A percentile compares a stretch with the other conserved stretches of the same genome.
Evolutionary conservation across 352 stramenopile species (phyloP).

Genomic region (Pythium diclinum): DNA sequence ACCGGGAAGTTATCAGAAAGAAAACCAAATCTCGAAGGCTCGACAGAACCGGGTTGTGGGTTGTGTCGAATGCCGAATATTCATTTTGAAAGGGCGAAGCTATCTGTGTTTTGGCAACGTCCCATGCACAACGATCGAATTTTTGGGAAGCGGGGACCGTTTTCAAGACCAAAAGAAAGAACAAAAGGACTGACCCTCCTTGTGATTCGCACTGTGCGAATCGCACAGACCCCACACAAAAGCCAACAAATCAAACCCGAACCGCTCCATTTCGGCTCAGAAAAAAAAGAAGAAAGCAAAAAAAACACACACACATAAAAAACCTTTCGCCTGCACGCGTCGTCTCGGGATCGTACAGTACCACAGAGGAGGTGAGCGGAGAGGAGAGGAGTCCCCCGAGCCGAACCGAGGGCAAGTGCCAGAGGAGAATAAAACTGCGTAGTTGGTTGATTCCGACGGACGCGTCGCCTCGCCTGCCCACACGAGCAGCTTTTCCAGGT

Average conservation of each 20-base stretch:
- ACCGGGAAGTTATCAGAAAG: slow-evolving; percentile 6
- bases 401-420: not conserved
- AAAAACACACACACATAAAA: slow-evolving; percentile 3
- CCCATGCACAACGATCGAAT: slow-evolving; percentile 1
- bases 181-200: slow-evolving; percentile 13
- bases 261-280: not conserved
- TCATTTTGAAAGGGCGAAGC: slow-evolving; percentile 3
- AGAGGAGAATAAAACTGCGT: slow-evolving; percentile 3
- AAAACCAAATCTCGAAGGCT: not conserved
- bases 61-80: not conserved
- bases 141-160: slow-evolving; percentile 16
- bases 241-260: too few relatives aligned
- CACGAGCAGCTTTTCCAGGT: not conserved
- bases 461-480: not conserved
- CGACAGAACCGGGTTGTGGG: not conserved
- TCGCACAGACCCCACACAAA: too few relatives aligned
- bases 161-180: slow-evolving; percentile 26
- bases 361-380: not conserved
- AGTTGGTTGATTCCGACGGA: not conserved
- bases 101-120: slow-evolving; percentile 24
- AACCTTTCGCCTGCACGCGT: not conserved
- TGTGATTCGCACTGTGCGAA: not conserved
- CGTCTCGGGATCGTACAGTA: not conserved
- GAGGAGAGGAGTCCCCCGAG: not conserved
- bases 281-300: slow-evolving; percentile 2